A percentile compares a stretch with the other conserved stretches of the same genome.
phyloP scores from a whole-genome alignment of 768 basidiomycete genomes.

The Daedaleopsis sinensis region DNA sequence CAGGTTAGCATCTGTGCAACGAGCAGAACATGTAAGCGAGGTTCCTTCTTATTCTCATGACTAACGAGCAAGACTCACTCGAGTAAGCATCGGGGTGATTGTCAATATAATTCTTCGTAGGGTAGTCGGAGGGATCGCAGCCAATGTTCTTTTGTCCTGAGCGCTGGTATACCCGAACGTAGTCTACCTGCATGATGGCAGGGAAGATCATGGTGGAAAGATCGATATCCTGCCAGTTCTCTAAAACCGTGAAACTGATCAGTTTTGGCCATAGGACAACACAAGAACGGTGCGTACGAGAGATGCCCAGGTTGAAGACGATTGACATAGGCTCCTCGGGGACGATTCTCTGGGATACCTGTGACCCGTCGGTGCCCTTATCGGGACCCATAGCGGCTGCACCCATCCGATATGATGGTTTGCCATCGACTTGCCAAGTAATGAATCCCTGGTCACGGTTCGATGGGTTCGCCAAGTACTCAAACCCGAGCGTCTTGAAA shows the following conservation, averaged over 20 bases:
- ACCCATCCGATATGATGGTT: conserved; percentile 51
- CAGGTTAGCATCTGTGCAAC: conserved; percentile 33
- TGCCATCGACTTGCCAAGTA: conserved; percentile 72
- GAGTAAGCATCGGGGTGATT: conserved; percentile 58
- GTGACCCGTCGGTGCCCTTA: conserved; percentile 40
- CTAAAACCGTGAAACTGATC: conserved; percentile 26
- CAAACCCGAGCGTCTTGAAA: conserved; percentile 65
- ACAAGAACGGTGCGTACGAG: conserved; percentile 38
- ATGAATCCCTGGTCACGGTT: conserved; percentile 62
- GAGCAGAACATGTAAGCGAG: not conserved
- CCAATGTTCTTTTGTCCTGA: conserved; percentile 59
- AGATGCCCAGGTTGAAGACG: conserved; percentile 65
- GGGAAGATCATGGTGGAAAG: conserved; percentile 65
- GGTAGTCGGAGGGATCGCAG: conserved; percentile 65
- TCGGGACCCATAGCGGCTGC: conserved; percentile 59
- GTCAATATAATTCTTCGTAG: conserved; percentile 66
- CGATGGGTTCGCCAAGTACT: conserved; percentile 69
- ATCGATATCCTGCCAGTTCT: conserved; percentile 69
- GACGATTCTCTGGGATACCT: conserved; percentile 62
- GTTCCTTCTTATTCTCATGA: not conserved
- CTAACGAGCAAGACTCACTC: conserved; percentile 43
- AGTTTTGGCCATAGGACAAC: not conserved
- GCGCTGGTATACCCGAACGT: conserved; percentile 81
- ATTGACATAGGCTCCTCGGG: conserved; percentile 60
- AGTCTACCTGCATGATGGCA: conserved; percentile 71